Percentiles rank a stretch among this genome's conserved stretches.
Evolutionary conservation across 495 filamentous ascomycete genomes (phyloP).

Genomic region (Daldinia childiae): DNA sequence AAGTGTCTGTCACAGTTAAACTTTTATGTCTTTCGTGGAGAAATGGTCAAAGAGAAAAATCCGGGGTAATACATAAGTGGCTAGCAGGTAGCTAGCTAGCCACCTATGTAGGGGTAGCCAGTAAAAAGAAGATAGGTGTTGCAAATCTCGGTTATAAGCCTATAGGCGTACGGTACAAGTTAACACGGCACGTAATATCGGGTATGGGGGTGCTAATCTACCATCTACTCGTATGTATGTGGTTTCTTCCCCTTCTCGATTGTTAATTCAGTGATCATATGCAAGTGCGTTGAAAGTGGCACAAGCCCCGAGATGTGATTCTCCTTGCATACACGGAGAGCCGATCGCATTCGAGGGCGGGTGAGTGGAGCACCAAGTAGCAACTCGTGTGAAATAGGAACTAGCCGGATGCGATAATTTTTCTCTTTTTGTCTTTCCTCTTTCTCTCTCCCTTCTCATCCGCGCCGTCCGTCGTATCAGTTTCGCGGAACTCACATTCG

Average conservation of each 20-base stretch:
- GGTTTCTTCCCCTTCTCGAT: not conserved
- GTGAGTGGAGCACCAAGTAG: constrained; percentile 12
- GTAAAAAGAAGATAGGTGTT: constrained; percentile 8
- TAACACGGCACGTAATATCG: constrained; percentile 25
- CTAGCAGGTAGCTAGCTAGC: no score
- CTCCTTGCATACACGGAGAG: constrained; percentile 34
- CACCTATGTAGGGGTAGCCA: not conserved
- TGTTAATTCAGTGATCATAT: constrained; percentile 15
- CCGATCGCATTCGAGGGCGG: constrained; percentile 24
- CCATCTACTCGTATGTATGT: not conserved
- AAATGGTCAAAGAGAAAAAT: not conserved
- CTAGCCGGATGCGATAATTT: constrained; percentile 16
- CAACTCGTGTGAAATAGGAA: constrained; percentile 14
- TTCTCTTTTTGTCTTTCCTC: no score
- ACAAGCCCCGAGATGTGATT: constrained; percentile 40
- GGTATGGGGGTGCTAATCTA: constrained; percentile 24
- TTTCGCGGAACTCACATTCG: constrained; percentile 15
- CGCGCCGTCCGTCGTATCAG: constrained; percentile 15
- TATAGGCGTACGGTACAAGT: constrained; percentile 9
- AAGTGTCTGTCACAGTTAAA: not conserved
- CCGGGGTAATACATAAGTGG: not conserved
- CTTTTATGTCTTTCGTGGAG: not conserved
- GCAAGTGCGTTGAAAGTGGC: constrained; percentile 39
- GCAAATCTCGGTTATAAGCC: constrained; percentile 10
- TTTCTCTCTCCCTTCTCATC: constrained; percentile 6